phyloP scores from a whole-genome alignment of 2,329 filamentous ascomycete genomes.

The Chaetomium globosum region DNA sequence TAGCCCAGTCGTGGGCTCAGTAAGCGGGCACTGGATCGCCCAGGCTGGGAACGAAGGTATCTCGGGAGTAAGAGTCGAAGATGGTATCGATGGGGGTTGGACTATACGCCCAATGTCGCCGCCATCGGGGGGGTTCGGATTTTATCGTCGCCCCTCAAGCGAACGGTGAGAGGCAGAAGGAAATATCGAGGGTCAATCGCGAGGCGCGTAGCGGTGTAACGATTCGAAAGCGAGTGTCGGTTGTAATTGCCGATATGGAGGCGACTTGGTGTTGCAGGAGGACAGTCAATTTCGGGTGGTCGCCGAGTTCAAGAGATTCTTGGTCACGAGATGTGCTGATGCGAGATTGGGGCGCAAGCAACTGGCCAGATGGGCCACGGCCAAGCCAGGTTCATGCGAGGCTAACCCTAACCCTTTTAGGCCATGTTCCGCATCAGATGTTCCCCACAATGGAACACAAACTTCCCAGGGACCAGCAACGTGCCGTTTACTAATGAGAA shows the following conservation, averaged over 20 bases:
- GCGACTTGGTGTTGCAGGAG: neutral
- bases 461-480: neutral
- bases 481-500: no score
- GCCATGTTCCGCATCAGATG: no score
- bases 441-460: no score
- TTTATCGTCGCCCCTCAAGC: neutral
- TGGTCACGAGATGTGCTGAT: neutral
- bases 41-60: neutral
- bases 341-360: neutral
- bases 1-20: conserved; percentile 34
- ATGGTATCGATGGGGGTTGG: neutral
- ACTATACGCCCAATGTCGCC: conserved; percentile 15
- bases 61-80: neutral
- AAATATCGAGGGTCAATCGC: neutral
- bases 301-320: neutral
- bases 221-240: neutral
- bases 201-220: neutral
- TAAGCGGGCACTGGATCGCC: neutral
- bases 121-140: conserved; percentile 19
- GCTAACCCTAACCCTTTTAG: neutral
- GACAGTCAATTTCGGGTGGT: neutral
- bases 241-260: neutral
- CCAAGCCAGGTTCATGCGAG: neutral
- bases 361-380: neutral
- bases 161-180: conserved; percentile 1